Percentiles rank a stretch among this genome's conserved stretches.
phyloP scores from a whole-genome alignment of 1,284 basidiomycete genomes.

The Rhodofomes roseus region DNA sequence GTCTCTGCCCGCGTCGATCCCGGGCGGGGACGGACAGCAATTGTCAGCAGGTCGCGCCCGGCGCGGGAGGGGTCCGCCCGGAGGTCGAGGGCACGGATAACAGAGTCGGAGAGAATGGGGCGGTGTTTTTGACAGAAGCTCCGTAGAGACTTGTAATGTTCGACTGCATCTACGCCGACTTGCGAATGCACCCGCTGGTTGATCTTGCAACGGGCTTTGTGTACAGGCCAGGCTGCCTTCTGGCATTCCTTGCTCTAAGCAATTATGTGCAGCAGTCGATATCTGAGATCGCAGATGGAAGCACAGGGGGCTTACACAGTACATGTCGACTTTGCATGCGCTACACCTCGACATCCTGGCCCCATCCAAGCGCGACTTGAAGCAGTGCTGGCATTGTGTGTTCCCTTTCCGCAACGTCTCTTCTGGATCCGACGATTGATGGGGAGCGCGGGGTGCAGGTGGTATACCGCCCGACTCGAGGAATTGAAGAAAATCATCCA shows the following conservation, averaged over 20 bases:
- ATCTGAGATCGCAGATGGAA: not conserved
- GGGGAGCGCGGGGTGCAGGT: conserved; percentile 9
- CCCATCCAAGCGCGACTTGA: conserved; percentile 12
- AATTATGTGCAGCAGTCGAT: not conserved
- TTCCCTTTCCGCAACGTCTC: conserved; percentile 12
- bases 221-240: conserved; percentile 17
- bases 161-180: conserved; percentile 5
- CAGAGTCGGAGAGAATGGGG: conserved; percentile 17
- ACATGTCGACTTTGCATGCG: conserved; percentile 19
- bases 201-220: conserved; percentile 21
- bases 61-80: conserved; percentile 11
- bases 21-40: conserved; percentile 17
- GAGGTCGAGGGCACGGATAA: conserved; percentile 19
- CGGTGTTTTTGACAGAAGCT: conserved; percentile 23
- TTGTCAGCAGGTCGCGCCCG: conserved; percentile 15
- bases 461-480: not conserved
- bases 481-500: not conserved
- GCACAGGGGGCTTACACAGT: conserved; percentile 15
- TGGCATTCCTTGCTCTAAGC: conserved; percentile 23
- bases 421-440: conserved; percentile 10
- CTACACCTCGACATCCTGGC: conserved; percentile 14
- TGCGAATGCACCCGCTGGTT: conserved; percentile 14
- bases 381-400: conserved; percentile 20
- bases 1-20: conserved; percentile 15
- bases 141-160: conserved; percentile 12